Conservation (phyloP, 345 rosid genomes). For the Gossypium mustelinum region DNA sequence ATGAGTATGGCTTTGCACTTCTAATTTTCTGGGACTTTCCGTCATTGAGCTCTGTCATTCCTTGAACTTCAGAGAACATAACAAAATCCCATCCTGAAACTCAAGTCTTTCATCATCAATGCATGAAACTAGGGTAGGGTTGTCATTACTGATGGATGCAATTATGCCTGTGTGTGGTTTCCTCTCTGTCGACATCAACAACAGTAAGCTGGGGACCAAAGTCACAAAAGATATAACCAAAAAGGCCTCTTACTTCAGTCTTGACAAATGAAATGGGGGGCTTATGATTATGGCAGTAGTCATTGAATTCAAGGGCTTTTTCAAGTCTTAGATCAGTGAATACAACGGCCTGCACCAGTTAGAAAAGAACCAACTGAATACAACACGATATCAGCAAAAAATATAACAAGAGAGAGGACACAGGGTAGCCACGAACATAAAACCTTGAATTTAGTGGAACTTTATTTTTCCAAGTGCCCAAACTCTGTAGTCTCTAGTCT, state of each 20-base stretch:
- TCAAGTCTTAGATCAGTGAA: constrained; percentile 72
- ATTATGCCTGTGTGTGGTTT: constrained; percentile 89
- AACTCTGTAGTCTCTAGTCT: background rate
- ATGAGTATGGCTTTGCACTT: constrained; percentile 32
- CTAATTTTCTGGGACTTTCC: constrained; percentile 86
- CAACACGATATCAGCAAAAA: background rate
- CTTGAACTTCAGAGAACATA: constrained; percentile 1
- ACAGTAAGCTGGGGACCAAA: constrained; percentile 91
- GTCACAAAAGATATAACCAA: constrained; percentile 92
- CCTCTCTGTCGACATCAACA: constrained; percentile 90
- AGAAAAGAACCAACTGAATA: background rate
- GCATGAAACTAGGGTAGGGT: constrained; percentile 60
- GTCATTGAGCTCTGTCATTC: constrained; percentile 33
- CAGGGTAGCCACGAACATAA: background rate
- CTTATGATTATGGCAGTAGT: constrained; percentile 74
- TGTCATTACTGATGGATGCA: constrained; percentile 52
- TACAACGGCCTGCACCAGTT: constrained; percentile 66
- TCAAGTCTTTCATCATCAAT: constrained; percentile 96
- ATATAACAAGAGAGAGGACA: background rate
- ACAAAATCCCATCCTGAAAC: constrained; percentile 74
- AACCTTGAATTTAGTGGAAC: background rate
- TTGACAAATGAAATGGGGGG: constrained; percentile 89
- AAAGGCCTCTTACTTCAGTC: constrained; percentile 94
- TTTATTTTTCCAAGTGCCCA: background rate
- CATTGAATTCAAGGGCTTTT: constrained; percentile 71